Evolutionary conservation across 176 grass and related monocot species (phyloP).

Genomic region (Avena insularis): DNA sequence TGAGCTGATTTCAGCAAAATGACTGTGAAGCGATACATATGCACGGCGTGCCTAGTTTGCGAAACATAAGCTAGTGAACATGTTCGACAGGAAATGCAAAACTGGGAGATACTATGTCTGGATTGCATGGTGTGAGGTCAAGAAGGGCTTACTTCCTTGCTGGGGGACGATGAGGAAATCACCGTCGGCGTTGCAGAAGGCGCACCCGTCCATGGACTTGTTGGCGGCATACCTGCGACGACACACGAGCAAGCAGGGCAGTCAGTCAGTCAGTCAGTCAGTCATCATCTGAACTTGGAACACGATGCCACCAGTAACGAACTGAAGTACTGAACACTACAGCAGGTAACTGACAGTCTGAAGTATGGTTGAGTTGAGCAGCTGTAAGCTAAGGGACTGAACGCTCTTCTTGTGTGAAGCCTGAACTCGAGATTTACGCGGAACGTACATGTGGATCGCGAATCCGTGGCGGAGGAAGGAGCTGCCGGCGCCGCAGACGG

Average conservation of each 20-base stretch:
- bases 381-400: no score
- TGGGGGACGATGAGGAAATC: slow-evolving; percentile 94
- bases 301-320: not conserved
- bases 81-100: no score
- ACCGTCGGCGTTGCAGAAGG: slow-evolving; percentile 93
- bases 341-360: not conserved
- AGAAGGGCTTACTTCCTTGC: slow-evolving; percentile 65
- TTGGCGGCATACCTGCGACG: slow-evolving; percentile 81
- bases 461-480: slow-evolving; percentile 85
- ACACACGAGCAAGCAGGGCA: not conserved
- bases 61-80: not conserved
- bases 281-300: not conserved
- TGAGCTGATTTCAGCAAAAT: not conserved
- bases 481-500: slow-evolving; percentile 86
- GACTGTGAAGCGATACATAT: not conserved
- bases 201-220: slow-evolving; percentile 84
- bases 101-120: no score
- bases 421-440: no score
- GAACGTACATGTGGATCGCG: slow-evolving; percentile 77
- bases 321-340: not conserved
- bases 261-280: no score
- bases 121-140: not conserved
- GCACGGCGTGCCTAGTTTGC: not conserved
- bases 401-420: no score
- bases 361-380: not conserved